Percentiles rank a stretch among this genome's conserved stretches.
Conservation (phyloP, 305 asterid species). For the Solanum hybrid region DNA sequence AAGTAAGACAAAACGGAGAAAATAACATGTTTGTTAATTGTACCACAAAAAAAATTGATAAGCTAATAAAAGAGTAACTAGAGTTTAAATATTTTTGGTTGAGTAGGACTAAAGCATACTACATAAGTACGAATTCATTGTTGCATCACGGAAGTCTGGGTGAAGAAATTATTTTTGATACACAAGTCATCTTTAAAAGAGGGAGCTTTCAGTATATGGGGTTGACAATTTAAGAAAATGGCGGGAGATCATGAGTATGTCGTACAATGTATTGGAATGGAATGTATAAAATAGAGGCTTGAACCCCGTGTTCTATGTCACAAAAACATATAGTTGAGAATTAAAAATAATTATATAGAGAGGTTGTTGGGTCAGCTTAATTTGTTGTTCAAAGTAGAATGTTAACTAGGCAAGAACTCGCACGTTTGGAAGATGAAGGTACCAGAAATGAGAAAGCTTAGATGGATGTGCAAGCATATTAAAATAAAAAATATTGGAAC, state of each 20-base stretch:
- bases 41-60: neutral
- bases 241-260: neutral
- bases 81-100: neutral
- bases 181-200: too few species aligned
- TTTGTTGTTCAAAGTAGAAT: neutral
- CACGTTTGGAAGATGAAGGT: neutral
- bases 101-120: neutral
- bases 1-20: neutral
- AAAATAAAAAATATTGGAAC: rapidly evolving
- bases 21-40: neutral
- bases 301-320: neutral
- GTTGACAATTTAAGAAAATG: neutral
- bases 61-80: neutral
- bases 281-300: neutral
- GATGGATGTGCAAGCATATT: neutral
- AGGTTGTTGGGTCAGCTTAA: neutral
- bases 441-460: too few species aligned
- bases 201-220: too few species aligned
- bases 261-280: neutral
- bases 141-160: rapidly evolving
- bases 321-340: neutral
- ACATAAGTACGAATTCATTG: neutral
- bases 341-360: neutral
- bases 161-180: too few species aligned
- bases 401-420: neutral